phyloP scores from a whole-genome alignment of 2,329 filamentous ascomycete genomes.

The Sporothrix humicola region DNA sequence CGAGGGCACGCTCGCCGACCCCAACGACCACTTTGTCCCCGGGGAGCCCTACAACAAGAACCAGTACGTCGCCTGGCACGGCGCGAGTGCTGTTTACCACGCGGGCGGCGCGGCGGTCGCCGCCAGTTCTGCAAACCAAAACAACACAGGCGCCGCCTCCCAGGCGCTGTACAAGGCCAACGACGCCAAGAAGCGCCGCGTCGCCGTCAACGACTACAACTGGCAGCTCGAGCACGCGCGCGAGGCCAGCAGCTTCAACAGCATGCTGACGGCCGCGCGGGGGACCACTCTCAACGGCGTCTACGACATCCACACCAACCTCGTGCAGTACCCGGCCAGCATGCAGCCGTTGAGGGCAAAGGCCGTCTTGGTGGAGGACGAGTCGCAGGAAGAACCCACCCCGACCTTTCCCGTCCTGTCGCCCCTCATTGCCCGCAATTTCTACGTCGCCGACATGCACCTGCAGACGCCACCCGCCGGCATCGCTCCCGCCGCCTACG shows the following conservation, averaged over 20 bases:
- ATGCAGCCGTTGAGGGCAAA: conserved; percentile 90
- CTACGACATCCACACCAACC: conserved; percentile 94
- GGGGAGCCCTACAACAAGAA: conserved; percentile 97
- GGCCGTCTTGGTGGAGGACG: conserved; percentile 71
- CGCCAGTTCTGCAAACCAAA: background rate
- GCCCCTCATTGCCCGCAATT: conserved; percentile 59
- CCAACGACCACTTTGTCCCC: conserved; percentile 77
- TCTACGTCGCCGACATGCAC: conserved; percentile 60
- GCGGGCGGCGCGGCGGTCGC: conserved; percentile 58
- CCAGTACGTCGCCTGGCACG: conserved; percentile 98
- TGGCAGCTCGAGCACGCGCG: conserved; percentile 96
- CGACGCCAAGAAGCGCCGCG: conserved; percentile 81
- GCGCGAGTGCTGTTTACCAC: conserved; percentile 94
- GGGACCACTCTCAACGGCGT: conserved; percentile 73
- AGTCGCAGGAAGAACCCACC: conserved; percentile 44
- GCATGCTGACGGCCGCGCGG: conserved; percentile 71
- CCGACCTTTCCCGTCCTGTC: conserved; percentile 56
- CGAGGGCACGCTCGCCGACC: conserved; percentile 90
- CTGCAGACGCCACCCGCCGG: conserved; percentile 59
- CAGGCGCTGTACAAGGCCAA: conserved; percentile 64
- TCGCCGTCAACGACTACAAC: conserved; percentile 89
- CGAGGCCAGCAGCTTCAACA: conserved; percentile 86
- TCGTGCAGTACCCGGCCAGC: conserved; percentile 81
- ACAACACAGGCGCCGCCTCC: conserved; percentile 63
- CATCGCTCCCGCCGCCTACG: conserved; percentile 53